Conservation (phyloP, 257 asterid species). For the Solanum dulcamara region DNA sequence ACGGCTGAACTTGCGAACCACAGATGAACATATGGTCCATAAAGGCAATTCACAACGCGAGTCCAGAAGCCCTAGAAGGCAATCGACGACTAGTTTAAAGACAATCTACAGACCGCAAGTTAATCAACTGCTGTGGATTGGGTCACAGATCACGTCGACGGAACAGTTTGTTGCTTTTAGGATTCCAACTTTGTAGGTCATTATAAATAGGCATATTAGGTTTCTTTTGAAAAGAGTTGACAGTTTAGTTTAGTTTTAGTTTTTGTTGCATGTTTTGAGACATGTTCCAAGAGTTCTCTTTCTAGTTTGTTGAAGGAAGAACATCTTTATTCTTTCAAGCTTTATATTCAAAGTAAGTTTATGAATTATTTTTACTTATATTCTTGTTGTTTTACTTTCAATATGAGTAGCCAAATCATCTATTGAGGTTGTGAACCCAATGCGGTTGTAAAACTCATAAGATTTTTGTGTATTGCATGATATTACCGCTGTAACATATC, state of each 20-base stretch:
- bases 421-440: neutral
- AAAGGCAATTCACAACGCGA: neutral
- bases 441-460: neutral
- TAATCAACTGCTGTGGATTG: neutral
- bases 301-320: neutral
- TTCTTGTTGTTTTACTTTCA: neutral
- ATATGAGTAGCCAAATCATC: neutral
- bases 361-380: neutral
- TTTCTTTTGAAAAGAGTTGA: neutral
- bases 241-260: neutral
- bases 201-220: neutral
- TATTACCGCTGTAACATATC: neutral
- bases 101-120: neutral
- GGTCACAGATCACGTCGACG: neutral
- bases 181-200: neutral
- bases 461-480: neutral
- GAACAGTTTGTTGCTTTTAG: neutral
- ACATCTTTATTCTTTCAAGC: neutral
- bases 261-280: neutral
- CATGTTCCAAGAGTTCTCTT: neutral
- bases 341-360: neutral
- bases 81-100: neutral
- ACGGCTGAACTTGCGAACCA: neutral
- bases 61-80: neutral
- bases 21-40: neutral